Conservation (phyloP, 345 rosid species). For the Arabidopsis suecica region DNA sequence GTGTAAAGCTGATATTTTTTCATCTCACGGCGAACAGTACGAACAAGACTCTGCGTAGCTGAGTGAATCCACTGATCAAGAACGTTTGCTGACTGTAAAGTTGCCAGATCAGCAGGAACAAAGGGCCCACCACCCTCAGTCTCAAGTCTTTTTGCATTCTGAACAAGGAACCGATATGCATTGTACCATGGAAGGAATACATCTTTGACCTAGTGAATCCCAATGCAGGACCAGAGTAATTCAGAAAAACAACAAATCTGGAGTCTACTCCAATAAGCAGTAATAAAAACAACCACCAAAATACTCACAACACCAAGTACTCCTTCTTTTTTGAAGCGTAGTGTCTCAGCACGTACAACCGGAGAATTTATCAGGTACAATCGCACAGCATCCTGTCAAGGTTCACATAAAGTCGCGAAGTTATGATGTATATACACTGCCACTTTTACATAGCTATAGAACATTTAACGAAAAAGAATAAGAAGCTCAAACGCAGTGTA, state of each 20-base stretch:
- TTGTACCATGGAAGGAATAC: slow-evolving; percentile 99
- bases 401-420: slow-evolving; percentile 26
- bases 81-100: slow-evolving; percentile 80
- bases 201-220: slow-evolving; percentile 79
- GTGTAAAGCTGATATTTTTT: slow-evolving; percentile 94
- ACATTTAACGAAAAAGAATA: neutral
- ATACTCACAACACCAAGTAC: slow-evolving; percentile 92
- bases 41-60: slow-evolving; percentile 98
- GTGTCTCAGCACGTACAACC: slow-evolving; percentile 95
- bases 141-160: slow-evolving; percentile 97
- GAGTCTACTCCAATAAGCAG: slow-evolving; percentile 9
- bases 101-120: slow-evolving; percentile 64
- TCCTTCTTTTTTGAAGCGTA: slow-evolving; percentile 94
- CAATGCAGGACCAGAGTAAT: slow-evolving; percentile 26
- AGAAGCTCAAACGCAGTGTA: slow-evolving; percentile 7
- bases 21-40: slow-evolving; percentile 90
- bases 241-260: slow-evolving; percentile 29
- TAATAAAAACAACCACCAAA: slow-evolving; percentile 10
- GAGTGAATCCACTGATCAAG: slow-evolving; percentile 99
- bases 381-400: slow-evolving; percentile 85
- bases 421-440: slow-evolving; percentile 3
- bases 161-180: slow-evolving; percentile 97
- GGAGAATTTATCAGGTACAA: slow-evolving; percentile 96
- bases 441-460: slow-evolving; percentile 20
- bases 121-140: slow-evolving; percentile 79